Evolutionary conservation across 108 stramenopile species (phyloP).

Genomic region (Aurantiochytrium sp.): DNA sequence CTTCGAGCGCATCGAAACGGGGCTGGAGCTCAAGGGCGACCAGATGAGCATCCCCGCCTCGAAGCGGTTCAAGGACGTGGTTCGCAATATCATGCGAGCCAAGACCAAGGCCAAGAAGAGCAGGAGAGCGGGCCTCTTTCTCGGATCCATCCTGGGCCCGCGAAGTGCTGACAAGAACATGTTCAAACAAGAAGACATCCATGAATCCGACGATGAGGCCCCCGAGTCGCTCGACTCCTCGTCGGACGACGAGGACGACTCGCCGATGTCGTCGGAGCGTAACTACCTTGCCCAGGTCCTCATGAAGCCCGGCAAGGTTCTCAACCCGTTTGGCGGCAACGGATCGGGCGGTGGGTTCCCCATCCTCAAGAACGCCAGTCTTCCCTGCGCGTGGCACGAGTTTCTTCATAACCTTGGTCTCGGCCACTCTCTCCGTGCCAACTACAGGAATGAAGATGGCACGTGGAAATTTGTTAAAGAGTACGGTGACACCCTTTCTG

Average conservation of each 20-base stretch:
- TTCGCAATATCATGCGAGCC: background rate
- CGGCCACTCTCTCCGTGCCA: background rate
- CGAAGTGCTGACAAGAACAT: background rate
- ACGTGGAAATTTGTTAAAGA: background rate
- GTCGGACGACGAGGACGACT: background rate
- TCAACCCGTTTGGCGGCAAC: background rate
- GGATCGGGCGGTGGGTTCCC: background rate
- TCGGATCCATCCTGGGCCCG: background rate
- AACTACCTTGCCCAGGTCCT: background rate
- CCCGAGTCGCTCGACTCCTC: background rate
- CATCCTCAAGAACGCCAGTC: background rate
- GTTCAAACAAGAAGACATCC: background rate
- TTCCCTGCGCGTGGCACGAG: background rate
- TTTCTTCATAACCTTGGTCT: background rate
- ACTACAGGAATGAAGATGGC: background rate
- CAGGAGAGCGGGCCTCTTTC: background rate
- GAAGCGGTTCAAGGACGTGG: background rate
- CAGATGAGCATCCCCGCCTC: background rate
- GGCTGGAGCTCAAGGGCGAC: background rate
- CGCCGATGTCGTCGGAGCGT: background rate
- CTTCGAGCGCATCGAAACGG: background rate
- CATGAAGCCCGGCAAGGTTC: background rate
- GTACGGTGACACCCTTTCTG: background rate
- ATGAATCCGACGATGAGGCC: background rate
- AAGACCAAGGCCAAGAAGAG: background rate